These are phyloP conservation scores for Colletotrichum somersetense DNA, from an alignment of 2,329 filamentous ascomycete species.

Conservation along the genomic window DNA sequence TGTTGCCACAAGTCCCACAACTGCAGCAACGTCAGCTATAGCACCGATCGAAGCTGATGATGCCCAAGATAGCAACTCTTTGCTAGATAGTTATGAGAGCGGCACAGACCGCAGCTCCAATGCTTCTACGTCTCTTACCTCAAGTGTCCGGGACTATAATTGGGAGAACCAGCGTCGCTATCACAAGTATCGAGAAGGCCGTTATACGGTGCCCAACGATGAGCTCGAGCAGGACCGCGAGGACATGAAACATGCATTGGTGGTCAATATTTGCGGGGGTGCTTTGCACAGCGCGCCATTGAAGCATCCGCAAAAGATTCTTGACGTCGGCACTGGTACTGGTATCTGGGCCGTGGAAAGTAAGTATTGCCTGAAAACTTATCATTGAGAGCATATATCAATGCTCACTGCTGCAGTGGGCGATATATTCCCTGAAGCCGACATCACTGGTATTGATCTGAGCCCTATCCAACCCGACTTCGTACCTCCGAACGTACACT, in stretches of 20 bases:
- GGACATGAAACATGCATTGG: constrained; percentile 57
- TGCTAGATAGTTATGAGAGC: neutral
- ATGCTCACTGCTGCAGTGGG: constrained; percentile 2
- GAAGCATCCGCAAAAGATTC: neutral
- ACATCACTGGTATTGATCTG: constrained; percentile 30
- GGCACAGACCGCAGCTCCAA: constrained; percentile 43
- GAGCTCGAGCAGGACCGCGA: constrained; percentile 12
- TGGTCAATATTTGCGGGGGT: constrained; percentile 52
- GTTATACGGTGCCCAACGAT: constrained; percentile 53
- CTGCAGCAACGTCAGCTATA: neutral
- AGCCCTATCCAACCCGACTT: constrained; percentile 30
- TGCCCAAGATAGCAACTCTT: neutral
- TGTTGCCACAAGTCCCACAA: neutral
- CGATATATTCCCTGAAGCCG: constrained; percentile 1
- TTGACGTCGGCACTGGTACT: constrained; percentile 16
- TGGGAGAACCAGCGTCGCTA: constrained; percentile 59
- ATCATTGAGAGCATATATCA: rapidly evolving
- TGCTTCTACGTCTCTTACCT: constrained; percentile 49
- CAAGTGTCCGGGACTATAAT: constrained; percentile 54
- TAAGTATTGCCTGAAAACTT: neutral
- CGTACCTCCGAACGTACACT: constrained; percentile 45
- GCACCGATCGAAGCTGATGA: neutral
- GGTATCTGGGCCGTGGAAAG: constrained; percentile 15
- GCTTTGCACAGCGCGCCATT: constrained; percentile 59
- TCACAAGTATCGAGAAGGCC: constrained; percentile 56